Evolutionary conservation across 345 rosid genomes (phyloP).

Genomic region (Hypericum androsaemum): DNA sequence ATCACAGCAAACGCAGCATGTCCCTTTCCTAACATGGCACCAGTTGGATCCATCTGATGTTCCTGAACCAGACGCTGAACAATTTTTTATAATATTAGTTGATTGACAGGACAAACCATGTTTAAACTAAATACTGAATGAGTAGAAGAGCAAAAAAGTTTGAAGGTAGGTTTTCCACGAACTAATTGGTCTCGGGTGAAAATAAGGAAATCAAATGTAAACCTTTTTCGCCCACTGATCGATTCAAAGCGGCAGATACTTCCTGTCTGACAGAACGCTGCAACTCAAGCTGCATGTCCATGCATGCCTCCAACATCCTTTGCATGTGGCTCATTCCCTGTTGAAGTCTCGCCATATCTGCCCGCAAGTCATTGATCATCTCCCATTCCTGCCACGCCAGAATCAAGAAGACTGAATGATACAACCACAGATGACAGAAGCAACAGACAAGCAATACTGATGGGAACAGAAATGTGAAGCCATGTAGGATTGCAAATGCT

Average conservation of each 20-base stretch:
- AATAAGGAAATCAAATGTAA: background rate
- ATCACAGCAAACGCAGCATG: constrained; percentile 96
- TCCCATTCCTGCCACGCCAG: constrained; percentile 79
- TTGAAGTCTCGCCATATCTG: constrained; percentile 89
- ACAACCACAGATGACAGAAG: no score
- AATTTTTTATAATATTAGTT: no score
- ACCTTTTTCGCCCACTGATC: constrained; percentile 71
- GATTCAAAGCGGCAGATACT: constrained; percentile 93
- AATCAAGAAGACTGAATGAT: background rate
- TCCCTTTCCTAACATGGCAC: constrained; percentile 88
- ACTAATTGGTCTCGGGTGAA: background rate
- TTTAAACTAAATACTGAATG: background rate
- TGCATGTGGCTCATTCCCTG: constrained; percentile 99
- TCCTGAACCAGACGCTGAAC: constrained; percentile 49
- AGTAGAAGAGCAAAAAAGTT: background rate
- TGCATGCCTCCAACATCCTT: constrained; percentile 94
- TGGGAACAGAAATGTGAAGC: no score
- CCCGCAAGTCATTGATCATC: constrained; percentile 77
- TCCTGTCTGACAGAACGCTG: constrained; percentile 98
- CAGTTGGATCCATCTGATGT: constrained; percentile 91
- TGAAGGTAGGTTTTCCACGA: rapidly evolving
- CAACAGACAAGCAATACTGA: no score
- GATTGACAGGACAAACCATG: constrained; percentile 6
- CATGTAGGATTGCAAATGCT: no score
- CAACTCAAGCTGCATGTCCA: constrained; percentile 98